A percentile compares a stretch with the other conserved stretches of the same genome.
These are phyloP conservation scores for Euphrasia confusa DNA, from an alignment of 257 asterid genomes.

Conservation along the genomic window DNA sequence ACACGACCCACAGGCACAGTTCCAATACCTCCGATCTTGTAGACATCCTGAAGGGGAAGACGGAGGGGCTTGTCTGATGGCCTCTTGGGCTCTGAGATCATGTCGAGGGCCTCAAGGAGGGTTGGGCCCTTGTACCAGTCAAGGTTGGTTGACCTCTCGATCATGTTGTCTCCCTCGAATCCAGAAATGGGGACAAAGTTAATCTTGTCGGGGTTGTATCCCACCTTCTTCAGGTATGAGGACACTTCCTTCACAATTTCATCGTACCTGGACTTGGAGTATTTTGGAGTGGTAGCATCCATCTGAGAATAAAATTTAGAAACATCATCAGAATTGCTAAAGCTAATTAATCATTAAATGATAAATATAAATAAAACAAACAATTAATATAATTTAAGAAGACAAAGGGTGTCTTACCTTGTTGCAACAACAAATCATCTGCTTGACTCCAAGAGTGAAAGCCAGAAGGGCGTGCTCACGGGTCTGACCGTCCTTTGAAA, in stretches of 20 bases:
- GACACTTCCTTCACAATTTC: slow-evolving; percentile 62
- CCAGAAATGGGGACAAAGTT: slow-evolving; percentile 64
- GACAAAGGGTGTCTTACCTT: slow-evolving; percentile 21
- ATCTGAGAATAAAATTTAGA: slow-evolving; percentile 26
- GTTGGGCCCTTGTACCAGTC: slow-evolving; percentile 73
- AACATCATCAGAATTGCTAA: not conserved
- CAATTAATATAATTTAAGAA: not conserved
- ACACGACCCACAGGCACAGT: slow-evolving; percentile 55
- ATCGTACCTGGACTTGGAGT: slow-evolving; percentile 56
- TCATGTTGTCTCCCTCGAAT: slow-evolving; percentile 60
- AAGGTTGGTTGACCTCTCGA: slow-evolving; percentile 55
- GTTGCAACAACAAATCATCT: slow-evolving; percentile 45
- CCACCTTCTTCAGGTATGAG: slow-evolving; percentile 62
- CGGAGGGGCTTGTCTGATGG: slow-evolving; percentile 76
- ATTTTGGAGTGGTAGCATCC: slow-evolving; percentile 67
- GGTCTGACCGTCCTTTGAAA: slow-evolving; percentile 51
- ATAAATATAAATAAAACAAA: not conserved
- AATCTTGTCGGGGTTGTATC: slow-evolving; percentile 65
- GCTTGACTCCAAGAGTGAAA: slow-evolving; percentile 45
- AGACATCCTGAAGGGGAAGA: slow-evolving; percentile 85
- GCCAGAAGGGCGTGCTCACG: slow-evolving; percentile 42
- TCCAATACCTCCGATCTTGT: slow-evolving; percentile 90
- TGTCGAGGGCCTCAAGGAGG: slow-evolving; percentile 52
- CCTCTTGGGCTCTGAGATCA: slow-evolving; percentile 65
- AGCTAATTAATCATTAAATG: not conserved